Base-by-base conservation (phyloP, 1,139 yeast genomes). In the Hemisphaericaspora xylanilytica region DNA sequence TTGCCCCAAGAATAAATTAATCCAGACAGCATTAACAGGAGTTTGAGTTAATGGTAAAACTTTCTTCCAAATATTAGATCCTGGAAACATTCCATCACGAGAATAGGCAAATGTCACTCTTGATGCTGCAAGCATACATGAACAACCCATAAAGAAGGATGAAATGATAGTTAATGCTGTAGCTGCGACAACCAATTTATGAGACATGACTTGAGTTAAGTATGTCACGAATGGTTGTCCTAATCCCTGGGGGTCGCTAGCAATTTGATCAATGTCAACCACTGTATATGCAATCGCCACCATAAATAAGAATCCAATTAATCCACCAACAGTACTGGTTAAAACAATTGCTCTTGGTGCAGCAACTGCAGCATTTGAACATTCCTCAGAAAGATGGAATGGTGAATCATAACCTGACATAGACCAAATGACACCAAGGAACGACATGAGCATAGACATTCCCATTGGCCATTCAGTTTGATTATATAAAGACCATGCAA, bases 331-430 rank as follows among this genome's bases (percentile, higher is more conserved):
- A 8, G 73, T 56, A n/a, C 85, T 70, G 10, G 87, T 80, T 61
- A 81, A 58, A 12, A 80, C 79, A 48, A 82, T 81, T 25, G 87
- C 87, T 43, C 74, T 67, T 13, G 89, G 88, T 7, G 83, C 80
- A 4, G 85, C 81, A 25, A 65, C 62, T n/a, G 71, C 65, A 8
- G 88, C 85, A 55, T 81, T 80, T 32, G 81, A 65, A 52, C 85
- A 79, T 53, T 82, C 88, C 58, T 83, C 92, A 13, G 86, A 73
- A 39, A 83, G 63, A 52, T 83, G 89, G 67, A 81, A 82, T 0
- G 89, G 85, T 15, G 85, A 76, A 55, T 83, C 90, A 52, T 79
- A 82, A 15, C 89, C 89, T 34, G 84, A 75, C 84, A 82, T 81
- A 26, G 85, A 78, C 89, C 89, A 83, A 52, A 81, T 78, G 37